Evolutionary conservation across 257 asterid species (phyloP).

Genomic region (Salvia rosmarinus): DNA sequence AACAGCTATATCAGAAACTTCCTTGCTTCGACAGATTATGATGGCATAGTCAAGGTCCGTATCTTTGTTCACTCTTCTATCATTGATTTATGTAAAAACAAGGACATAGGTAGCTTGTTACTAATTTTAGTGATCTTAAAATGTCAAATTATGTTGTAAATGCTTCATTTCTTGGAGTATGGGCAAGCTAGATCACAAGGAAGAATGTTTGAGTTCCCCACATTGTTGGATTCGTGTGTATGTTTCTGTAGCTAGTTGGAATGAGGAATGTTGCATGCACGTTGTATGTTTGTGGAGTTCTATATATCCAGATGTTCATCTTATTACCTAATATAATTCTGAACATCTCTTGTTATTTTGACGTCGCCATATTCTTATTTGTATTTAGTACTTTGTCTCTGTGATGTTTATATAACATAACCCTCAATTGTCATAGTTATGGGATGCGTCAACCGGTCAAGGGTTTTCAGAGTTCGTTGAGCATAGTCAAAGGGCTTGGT

Average conservation of each 20-base stretch:
- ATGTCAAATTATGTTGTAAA: not conserved
- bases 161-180: not conserved
- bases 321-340: conserved; percentile 9
- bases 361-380: conserved; percentile 20
- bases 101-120: conserved; percentile 1
- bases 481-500: conserved; percentile 94
- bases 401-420: conserved; percentile 35
- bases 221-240: not conserved
- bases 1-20: conserved; percentile 89
- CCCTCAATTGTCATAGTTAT: conserved; percentile 62
- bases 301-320: not conserved
- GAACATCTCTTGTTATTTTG: conserved; percentile 4
- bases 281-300: not conserved
- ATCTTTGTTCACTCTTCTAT: conserved; percentile 22
- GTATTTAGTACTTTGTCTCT: conserved; percentile 22
- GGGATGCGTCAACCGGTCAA: conserved; percentile 95
- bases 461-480: conserved; percentile 58
- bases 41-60: conserved; percentile 70
- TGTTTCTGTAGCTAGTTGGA: conserved; percentile 1
- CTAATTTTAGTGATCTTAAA: not conserved
- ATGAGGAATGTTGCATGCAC: conserved; percentile 2
- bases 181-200: not conserved
- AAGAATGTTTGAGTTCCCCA: not conserved
- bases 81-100: not conserved
- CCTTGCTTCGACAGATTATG: conserved; percentile 93